Percentiles rank a stretch among this genome's conserved stretches.
Conservation (phyloP, 2,329 filamentous ascomycete species). For the Botrytis paeoniae region DNA sequence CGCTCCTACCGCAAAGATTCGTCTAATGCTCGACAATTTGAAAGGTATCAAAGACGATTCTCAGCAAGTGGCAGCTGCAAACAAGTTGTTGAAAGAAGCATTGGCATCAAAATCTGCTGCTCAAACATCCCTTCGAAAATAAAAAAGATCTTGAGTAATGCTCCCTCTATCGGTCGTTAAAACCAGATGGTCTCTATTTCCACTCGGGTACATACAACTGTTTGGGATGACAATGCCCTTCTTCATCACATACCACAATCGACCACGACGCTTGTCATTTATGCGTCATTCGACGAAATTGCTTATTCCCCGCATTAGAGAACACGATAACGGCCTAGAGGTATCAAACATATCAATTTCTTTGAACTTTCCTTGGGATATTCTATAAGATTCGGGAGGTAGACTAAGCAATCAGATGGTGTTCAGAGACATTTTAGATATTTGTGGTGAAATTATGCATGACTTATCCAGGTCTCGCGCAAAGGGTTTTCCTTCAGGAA, state of each 20-base stretch:
- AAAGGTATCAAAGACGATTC: neutral
- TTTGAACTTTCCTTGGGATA: neutral
- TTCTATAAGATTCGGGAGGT: neutral
- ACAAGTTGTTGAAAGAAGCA: neutral
- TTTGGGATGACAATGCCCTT: neutral
- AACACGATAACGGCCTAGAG: neutral
- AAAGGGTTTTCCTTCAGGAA: too few species aligned
- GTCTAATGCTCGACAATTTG: conserved; percentile 11
- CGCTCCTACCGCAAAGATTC: neutral
- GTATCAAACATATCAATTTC: neutral
- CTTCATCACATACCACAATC: neutral
- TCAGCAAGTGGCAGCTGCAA: neutral
- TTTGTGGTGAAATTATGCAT: neutral
- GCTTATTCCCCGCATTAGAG: too few species aligned
- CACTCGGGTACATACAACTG: neutral
- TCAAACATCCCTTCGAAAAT: neutral
- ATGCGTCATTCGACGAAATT: neutral
- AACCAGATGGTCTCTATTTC: neutral
- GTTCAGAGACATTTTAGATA: neutral
- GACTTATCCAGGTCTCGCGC: neutral
- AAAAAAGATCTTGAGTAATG: too few species aligned
- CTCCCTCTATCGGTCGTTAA: neutral
- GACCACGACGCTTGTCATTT: neutral
- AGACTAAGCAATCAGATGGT: conserved; percentile 3
- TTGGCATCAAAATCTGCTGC: neutral